Base-by-base conservation (phyloP, 176 grass and related monocot species). In the Olyra latifolia region DNA sequence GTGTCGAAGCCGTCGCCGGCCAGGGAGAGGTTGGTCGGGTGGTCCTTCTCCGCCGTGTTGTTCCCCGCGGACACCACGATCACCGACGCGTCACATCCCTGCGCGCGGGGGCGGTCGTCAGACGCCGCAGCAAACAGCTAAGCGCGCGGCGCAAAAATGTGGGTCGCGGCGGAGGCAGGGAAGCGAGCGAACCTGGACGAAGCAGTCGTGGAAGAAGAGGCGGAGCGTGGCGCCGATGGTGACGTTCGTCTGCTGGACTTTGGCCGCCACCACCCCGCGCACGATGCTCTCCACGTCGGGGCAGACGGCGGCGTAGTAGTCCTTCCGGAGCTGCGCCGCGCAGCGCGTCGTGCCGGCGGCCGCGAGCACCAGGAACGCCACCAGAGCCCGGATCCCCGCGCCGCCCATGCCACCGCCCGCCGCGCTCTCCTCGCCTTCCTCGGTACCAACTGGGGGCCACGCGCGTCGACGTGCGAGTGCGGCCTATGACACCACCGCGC, bases 1-100 rank as follows among this genome's bases (percentile, higher is more conserved):
- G 90, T 93, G 86, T 98, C 95, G 86, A 98, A 95, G 30, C 92
- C 95, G 67, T 98, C 95, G 78, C 95, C 95, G 64, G 95, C 95
- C 1, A 98, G 92, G 8, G 95, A 98, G 52, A 89, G 79, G 85
- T 98, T 95, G 49, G 2, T 88, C 1, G 46, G 41, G 83, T 94
- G 62, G 88, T 98, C 95, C 86, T 98, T 98, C 92, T 98, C 92
- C 54, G 95, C 92, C 56, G 91, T 94, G 95, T 84, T 89, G 72
- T 87, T 93, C 70, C 42, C 84, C 9, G 86, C 58, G 74, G 95
- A 98, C 43, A 80, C 83, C n/a, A 95, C 6, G 29, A 95, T 93
- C 27, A 93, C 92, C 6, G 95, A 98, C 62, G 95, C 92, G 77
- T 98, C 95, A 29, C 95, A 98, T 0, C 95, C 95, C 95, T 98